Conservation (phyloP, 2,329 filamentous ascomycete genomes). For the Pseudogymnoascus sp. region DNA sequence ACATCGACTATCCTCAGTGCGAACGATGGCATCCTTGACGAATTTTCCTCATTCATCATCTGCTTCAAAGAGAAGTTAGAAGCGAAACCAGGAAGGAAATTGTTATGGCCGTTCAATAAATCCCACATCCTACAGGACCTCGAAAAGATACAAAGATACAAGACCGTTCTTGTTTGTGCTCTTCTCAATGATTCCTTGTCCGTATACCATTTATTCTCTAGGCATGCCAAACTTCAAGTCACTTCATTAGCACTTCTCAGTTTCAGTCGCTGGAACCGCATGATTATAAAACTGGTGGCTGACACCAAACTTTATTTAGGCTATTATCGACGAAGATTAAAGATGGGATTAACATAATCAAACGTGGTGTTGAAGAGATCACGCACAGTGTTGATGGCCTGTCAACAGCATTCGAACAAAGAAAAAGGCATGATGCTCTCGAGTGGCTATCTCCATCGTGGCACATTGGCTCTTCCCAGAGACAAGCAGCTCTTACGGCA, state of each 20-base stretch:
- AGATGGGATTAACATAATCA: background rate
- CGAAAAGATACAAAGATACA: background rate
- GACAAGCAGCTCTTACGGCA: background rate
- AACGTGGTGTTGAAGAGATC: background rate
- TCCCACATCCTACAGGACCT: background rate
- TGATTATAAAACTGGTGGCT: background rate
- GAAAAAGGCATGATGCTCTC: background rate
- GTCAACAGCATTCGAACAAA: background rate
- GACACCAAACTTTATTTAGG: background rate
- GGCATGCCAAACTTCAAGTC: no score
- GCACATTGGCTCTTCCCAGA: background rate
- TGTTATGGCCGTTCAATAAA: background rate
- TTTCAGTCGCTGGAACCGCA: background rate
- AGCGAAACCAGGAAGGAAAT: background rate
- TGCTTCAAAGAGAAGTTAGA: background rate
- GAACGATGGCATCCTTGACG: background rate
- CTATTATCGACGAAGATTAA: background rate
- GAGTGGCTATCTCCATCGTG: background rate
- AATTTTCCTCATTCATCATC: background rate
- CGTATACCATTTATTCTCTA: background rate
- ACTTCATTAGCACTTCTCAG: background rate
- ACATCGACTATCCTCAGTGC: background rate
- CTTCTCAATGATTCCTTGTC: background rate
- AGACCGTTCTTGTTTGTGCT: background rate
- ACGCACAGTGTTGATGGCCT: background rate